Conservation (phyloP, 1,284 basidiomycete genomes). For the Marasmius sp. region DNA sequence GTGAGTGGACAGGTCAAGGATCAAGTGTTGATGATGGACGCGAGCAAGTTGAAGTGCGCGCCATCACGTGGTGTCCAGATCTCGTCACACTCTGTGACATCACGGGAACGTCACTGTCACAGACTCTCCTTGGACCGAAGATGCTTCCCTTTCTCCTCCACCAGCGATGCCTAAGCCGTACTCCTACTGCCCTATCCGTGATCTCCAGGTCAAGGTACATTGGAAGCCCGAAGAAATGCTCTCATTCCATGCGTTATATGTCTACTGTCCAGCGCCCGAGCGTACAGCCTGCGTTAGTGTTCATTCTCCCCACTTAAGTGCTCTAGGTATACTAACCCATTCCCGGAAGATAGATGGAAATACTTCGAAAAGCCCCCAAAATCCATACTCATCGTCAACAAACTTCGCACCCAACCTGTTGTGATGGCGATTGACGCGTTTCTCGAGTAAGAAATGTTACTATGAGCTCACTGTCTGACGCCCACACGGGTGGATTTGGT, state of each 20-base stretch:
- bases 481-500: background rate
- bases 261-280: background rate
- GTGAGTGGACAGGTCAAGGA: background rate
- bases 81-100: background rate
- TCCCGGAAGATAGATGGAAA: constrained; percentile 35
- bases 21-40: background rate
- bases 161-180: constrained; percentile 1
- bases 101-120: background rate
- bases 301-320: background rate
- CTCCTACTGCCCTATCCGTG: background rate
- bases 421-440: constrained; percentile 72
- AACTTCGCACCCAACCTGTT: constrained; percentile 71
- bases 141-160: constrained; percentile 9
- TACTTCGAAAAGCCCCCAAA: constrained; percentile 35
- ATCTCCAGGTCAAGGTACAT: background rate
- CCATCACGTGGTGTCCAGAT: background rate
- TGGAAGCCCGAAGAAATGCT: background rate
- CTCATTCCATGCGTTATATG: background rate
- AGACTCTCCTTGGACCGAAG: background rate
- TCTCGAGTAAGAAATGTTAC: constrained; percentile 45
- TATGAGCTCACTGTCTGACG: background rate
- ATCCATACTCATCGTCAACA: constrained; percentile 72
- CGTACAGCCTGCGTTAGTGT: constrained; percentile 10
- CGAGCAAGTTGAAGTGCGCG: background rate
- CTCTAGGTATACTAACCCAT: background rate